phyloP scores from a whole-genome alignment of 495 filamentous ascomycete species.

The Xylaria sp. region DNA sequence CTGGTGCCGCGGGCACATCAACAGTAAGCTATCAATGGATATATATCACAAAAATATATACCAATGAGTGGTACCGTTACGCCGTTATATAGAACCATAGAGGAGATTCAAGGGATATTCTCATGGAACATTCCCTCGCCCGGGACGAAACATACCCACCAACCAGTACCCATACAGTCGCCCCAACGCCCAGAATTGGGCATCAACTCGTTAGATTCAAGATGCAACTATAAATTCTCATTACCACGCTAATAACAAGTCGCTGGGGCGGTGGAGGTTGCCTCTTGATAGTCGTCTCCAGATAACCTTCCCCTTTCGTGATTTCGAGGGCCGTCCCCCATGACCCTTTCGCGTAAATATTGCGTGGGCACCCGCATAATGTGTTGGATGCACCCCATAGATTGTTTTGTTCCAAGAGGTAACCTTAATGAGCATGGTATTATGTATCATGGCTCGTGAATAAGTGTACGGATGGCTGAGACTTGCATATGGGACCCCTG shows the following conservation, averaged over 20 bases:
- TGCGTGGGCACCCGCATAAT: not conserved
- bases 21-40: constrained; percentile 18
- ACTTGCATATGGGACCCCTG: not conserved
- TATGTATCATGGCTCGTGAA: not conserved
- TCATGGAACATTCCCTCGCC: not conserved
- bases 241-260: not conserved
- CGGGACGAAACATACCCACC: not conserved
- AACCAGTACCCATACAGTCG: constrained; percentile 6
- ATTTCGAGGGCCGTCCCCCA: not conserved
- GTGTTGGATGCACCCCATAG: no score
- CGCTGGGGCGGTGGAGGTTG: not conserved
- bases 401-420: not conserved
- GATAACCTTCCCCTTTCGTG: constrained; percentile 21
- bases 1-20: not conserved
- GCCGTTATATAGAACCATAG: not conserved
- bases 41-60: not conserved
- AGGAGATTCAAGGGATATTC: not conserved
- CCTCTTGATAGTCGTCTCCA: not conserved
- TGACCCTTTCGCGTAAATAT: not conserved
- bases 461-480: not conserved
- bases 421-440: not conserved
- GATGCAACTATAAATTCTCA: not conserved
- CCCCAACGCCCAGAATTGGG: constrained; percentile 7
- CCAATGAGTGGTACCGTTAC: not conserved
- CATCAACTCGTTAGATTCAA: constrained; percentile 3